phyloP scores from a whole-genome alignment of 2,329 filamentous ascomycete genomes.

The Alternaria viburni region DNA sequence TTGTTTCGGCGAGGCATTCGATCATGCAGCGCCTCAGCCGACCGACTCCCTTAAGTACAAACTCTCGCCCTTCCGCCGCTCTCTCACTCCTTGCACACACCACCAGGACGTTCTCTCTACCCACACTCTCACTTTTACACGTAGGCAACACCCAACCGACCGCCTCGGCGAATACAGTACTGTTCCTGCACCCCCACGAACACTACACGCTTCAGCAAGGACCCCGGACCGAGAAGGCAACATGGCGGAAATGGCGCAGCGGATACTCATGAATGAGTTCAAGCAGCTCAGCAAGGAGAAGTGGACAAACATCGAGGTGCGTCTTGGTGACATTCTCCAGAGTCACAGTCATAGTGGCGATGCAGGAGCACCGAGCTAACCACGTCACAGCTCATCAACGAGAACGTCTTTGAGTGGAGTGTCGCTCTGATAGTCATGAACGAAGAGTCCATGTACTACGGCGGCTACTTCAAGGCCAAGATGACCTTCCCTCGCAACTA shows the following conservation, averaged over 20 bases:
- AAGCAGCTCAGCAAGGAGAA: conserved; percentile 83
- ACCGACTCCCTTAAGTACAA: conserved; percentile 15
- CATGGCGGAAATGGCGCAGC: conserved; percentile 64
- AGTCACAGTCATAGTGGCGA: conserved; percentile 12
- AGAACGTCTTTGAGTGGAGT: conserved; percentile 87
- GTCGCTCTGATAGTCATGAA: conserved; percentile 92
- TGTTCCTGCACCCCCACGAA: conserved; percentile 14
- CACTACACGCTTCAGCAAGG: conserved; percentile 12
- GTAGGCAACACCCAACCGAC: neutral
- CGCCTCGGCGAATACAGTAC: neutral
- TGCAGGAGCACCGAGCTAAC: conserved; percentile 31
- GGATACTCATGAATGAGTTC: conserved; percentile 88
- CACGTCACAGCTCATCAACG: conserved; percentile 68
- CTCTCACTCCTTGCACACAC: conserved; percentile 9
- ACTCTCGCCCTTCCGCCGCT: conserved; percentile 12
- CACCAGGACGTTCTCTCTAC: neutral
- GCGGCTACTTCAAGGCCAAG: conserved; percentile 89
- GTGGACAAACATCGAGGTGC: conserved; percentile 89
- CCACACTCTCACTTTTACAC: conserved; percentile 4
- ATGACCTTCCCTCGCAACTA: conserved; percentile 91
- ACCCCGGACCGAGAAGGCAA: conserved; percentile 11
- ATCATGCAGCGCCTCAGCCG: conserved; percentile 21
- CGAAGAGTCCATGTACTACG: conserved; percentile 87
- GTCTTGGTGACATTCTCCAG: conserved; percentile 26
- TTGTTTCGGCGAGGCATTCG: conserved; percentile 29